A percentile compares a stretch with the other conserved stretches of the same genome.
These are phyloP conservation scores for Combretum micranthum DNA, from an alignment of 345 rosid genomes.

Conservation along the genomic window DNA sequence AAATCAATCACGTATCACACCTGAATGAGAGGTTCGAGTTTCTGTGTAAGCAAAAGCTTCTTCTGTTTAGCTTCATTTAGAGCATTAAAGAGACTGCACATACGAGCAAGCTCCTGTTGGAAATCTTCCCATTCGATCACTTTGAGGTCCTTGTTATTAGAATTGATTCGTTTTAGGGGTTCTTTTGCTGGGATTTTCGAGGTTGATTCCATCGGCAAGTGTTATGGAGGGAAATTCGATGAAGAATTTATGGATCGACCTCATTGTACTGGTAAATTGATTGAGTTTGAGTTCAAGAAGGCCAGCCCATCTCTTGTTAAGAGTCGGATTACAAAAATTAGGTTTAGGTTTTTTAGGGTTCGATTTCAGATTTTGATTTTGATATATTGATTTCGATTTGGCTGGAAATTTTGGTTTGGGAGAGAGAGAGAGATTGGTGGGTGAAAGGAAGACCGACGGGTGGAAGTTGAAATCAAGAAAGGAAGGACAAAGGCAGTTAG, in stretches of 20 bases:
- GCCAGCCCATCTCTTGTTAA: slow-evolving; percentile 14
- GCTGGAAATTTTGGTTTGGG: no score
- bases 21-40: slow-evolving; percentile 67
- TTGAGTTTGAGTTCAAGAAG: slow-evolving; percentile 12
- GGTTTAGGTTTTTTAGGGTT: background rate
- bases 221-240: slow-evolving; percentile 21
- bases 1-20: slow-evolving; percentile 25
- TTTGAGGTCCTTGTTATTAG: slow-evolving; percentile 21
- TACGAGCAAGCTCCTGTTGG: slow-evolving; percentile 71
- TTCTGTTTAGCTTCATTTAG: slow-evolving; percentile 53
- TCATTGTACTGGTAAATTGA: slow-evolving; percentile 28
- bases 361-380: background rate
- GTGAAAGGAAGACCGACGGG: background rate
- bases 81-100: slow-evolving; percentile 84
- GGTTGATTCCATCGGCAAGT: slow-evolving; percentile 38
- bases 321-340: background rate
- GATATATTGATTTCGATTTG: background rate
- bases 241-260: slow-evolving; percentile 26
- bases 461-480: background rate
- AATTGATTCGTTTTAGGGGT: slow-evolving; percentile 16
- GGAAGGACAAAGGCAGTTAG: no score
- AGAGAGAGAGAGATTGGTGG: background rate
- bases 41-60: slow-evolving; percentile 45
- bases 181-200: background rate
- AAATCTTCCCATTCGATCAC: slow-evolving; percentile 90